phyloP scores from a whole-genome alignment of 441 rosid species.

The Euphorbia neoarborescens region DNA sequence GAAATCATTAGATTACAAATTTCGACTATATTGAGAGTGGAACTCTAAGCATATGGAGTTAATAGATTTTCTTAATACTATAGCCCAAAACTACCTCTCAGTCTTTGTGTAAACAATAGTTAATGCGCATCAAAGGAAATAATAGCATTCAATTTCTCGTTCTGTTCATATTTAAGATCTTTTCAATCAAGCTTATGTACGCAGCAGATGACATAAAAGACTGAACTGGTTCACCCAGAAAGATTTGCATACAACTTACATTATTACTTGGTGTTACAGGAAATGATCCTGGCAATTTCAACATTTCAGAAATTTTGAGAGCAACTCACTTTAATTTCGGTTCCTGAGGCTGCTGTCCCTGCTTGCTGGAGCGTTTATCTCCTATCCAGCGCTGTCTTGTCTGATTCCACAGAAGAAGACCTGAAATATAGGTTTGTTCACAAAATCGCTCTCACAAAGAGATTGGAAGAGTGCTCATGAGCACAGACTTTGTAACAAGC shows the following conservation, averaged over 20 bases:
- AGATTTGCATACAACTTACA: not conserved
- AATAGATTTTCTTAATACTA: not conserved
- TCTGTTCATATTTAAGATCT: not conserved
- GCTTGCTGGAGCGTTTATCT: slow-evolving; percentile 37
- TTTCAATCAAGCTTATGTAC: not conserved
- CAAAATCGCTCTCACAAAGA: not conserved
- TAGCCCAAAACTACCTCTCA: not conserved
- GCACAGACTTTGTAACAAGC: not conserved
- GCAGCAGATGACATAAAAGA: not conserved
- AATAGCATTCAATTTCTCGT: not conserved
- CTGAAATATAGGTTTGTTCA: slow-evolving; percentile 26
- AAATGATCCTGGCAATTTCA: slow-evolving; percentile 2
- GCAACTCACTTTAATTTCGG: slow-evolving; percentile 61
- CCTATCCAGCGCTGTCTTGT: slow-evolving; percentile 68
- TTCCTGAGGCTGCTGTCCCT: slow-evolving; percentile 36
- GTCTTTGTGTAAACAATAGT: not conserved
- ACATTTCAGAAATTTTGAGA: slow-evolving; percentile 12
- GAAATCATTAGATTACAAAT: not conserved
- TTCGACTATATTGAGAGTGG: not conserved
- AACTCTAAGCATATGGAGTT: not conserved
- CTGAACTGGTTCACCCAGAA: not conserved
- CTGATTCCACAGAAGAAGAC: slow-evolving; percentile 65
- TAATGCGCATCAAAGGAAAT: not conserved
- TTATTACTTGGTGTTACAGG: not conserved
- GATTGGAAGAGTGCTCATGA: not conserved